These are phyloP conservation scores for Debaryomyces sp. DNA, from an alignment of 1,139 yeast genomes.

Conservation along the genomic window DNA sequence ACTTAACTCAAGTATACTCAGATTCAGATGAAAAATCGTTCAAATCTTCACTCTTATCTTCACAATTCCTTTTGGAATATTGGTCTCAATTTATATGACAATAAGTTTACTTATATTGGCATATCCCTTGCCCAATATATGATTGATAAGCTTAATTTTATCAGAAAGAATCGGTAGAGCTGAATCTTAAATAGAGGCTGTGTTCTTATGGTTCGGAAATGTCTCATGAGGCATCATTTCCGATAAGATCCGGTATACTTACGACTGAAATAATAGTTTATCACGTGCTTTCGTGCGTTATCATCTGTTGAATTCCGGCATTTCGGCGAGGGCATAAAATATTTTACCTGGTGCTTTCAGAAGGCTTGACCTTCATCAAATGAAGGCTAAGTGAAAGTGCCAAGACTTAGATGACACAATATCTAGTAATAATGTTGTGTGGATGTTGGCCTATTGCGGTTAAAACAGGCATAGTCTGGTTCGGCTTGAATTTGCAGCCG, in stretches of 20 bases:
- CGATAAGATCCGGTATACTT: background rate
- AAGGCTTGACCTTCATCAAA: background rate
- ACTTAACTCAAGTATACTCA: background rate
- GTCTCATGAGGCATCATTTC: background rate
- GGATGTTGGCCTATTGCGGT: background rate
- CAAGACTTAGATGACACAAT: background rate
- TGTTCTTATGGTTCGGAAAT: background rate
- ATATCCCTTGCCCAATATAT: background rate
- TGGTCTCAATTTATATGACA: background rate
- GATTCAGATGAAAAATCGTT: background rate
- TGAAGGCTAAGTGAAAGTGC: background rate
- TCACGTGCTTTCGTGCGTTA: background rate
- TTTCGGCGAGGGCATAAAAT: background rate
- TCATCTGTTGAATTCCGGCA: background rate
- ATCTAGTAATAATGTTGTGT: background rate
- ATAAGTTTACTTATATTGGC: background rate
- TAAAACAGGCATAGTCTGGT: background rate
- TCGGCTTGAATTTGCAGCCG: background rate
- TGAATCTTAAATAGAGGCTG: background rate
- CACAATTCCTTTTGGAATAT: background rate
- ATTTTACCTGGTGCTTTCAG: background rate
- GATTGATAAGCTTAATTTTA: slow-evolving; percentile 1
- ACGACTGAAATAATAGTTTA: background rate
- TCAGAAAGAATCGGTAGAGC: background rate
- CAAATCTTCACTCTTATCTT: background rate